Conservation (phyloP, 768 basidiomycete genomes). For the Tricholoma sp. region DNA sequence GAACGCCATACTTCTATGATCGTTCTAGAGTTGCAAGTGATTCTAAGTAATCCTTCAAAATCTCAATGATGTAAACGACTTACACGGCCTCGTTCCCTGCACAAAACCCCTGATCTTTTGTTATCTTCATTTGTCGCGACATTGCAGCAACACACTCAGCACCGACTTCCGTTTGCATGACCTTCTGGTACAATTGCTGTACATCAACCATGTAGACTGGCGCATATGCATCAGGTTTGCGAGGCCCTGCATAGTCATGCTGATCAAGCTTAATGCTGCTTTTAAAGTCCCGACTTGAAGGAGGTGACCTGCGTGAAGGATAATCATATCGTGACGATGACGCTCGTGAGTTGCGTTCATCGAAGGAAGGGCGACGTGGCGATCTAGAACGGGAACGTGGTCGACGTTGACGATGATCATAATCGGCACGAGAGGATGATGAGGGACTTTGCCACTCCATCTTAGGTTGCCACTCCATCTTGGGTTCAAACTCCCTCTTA, state of each 20-base stretch:
- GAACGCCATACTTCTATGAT: conserved; percentile 40
- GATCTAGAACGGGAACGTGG: conserved; percentile 19
- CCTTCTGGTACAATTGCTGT: conserved; percentile 28
- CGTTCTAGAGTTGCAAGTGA: conserved; percentile 20
- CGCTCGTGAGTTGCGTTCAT: neutral
- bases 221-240: conserved; percentile 12
- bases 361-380: conserved; percentile 4
- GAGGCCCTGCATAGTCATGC: neutral
- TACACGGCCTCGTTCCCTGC: conserved; percentile 51
- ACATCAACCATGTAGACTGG: conserved; percentile 38
- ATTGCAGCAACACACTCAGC: conserved; percentile 20
- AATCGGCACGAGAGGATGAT: neutral
- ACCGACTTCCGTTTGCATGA: conserved; percentile 30
- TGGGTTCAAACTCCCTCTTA: too few relatives aligned
- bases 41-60: neutral
- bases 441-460: neutral
- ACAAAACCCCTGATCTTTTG: conserved; percentile 33
- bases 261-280: neutral
- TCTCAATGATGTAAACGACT: conserved; percentile 11
- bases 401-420: conserved; percentile 6
- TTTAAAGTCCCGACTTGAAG: neutral
- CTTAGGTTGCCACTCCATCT: neutral
- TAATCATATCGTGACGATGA: conserved; percentile 2
- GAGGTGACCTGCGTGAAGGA: neutral
- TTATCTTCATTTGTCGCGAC: conserved; percentile 28